These are phyloP conservation scores for Buddleja alternifolia DNA, from an alignment of 257 asterid genomes.

Conservation along the genomic window DNA sequence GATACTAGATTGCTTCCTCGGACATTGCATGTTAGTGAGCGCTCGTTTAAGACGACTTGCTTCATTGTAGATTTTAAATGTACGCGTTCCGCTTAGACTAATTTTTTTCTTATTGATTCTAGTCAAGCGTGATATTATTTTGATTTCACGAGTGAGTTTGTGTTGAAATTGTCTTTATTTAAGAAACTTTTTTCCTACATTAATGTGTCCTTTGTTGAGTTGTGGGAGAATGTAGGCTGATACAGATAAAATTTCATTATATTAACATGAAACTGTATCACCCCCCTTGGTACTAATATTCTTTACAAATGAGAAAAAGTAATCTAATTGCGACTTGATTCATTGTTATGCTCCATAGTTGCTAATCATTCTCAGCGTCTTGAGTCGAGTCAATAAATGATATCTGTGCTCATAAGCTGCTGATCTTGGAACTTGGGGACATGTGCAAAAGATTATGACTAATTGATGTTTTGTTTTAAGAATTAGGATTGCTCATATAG, in stretches of 20 bases:
- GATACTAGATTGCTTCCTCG: not conserved
- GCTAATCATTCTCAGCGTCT: not conserved
- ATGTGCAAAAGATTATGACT: not conserved
- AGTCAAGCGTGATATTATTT: not conserved
- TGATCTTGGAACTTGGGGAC: constrained; percentile 1
- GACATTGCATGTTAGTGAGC: not conserved
- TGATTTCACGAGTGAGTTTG: not conserved
- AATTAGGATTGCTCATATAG: not conserved
- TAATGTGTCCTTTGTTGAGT: not conserved
- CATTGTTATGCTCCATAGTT: constrained; percentile 7
- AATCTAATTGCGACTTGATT: not conserved
- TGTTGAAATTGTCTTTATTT: not conserved
- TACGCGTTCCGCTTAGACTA: too few relatives aligned
- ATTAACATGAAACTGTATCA: not conserved
- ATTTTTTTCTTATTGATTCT: too few relatives aligned
- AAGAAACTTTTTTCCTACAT: not conserved
- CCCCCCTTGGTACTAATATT: not conserved
- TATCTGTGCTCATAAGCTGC: not conserved
- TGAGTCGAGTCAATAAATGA: not conserved
- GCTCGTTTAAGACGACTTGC: not conserved
- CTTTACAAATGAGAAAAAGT: not conserved
- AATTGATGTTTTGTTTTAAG: not conserved
- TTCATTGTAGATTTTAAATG: too few relatives aligned
- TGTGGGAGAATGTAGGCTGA: not conserved
- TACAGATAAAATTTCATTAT: not conserved